These are phyloP conservation scores for Corylus heterophylla DNA, from an alignment of 306 rosid genomes.

Conservation along the genomic window DNA sequence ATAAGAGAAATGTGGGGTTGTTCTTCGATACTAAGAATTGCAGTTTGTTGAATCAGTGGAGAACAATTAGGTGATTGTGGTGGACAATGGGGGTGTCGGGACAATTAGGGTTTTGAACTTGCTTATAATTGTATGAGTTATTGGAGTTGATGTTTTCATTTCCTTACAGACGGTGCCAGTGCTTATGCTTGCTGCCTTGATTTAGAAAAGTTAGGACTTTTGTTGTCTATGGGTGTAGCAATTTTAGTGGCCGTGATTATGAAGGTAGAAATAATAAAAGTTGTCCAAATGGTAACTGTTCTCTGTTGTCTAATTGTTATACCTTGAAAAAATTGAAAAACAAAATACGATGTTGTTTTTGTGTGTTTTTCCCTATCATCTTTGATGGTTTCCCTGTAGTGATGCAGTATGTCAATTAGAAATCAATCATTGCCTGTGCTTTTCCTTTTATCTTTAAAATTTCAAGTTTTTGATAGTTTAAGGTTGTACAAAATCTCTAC, in stretches of 20 bases:
- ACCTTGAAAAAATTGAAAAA: too few species aligned
- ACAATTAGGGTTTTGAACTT: not conserved
- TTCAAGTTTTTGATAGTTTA: constrained; percentile 5
- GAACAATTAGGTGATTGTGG: not conserved
- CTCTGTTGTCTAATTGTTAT: too few species aligned
- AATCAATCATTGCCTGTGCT: not conserved
- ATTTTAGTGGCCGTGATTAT: not conserved
- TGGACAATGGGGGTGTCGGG: not conserved
- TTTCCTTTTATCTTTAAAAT: not conserved
- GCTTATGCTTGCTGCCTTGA: not conserved
- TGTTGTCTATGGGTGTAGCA: too few species aligned
- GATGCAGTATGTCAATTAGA: not conserved
- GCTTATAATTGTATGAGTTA: not conserved
- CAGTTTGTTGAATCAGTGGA: not conserved
- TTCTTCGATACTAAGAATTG: not conserved
- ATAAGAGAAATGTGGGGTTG: too few species aligned
- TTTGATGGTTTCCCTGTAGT: not conserved
- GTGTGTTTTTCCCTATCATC: not conserved
- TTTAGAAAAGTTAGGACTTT: too few species aligned
- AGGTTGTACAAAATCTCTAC: constrained; percentile 1
- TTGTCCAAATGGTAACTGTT: not conserved
- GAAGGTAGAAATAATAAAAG: not conserved
- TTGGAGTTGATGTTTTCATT: not conserved
- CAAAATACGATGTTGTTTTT: not conserved
- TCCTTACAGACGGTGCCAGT: not conserved